These are phyloP conservation scores for Tetraselmis chui DNA, from an alignment of 139 green algal species.

Conservation along the genomic window DNA sequence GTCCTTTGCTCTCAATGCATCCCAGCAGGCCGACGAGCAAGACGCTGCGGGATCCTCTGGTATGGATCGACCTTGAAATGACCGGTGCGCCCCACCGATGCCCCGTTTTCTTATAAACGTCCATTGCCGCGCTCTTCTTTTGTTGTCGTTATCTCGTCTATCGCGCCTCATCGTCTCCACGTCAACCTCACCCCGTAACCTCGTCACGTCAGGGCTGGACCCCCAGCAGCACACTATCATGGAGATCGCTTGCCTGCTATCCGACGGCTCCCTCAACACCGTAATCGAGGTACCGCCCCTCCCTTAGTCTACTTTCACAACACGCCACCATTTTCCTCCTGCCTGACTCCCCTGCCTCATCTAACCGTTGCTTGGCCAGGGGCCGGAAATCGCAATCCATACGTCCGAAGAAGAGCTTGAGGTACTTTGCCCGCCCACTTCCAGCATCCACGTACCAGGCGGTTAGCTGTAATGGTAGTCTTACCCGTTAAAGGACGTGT, in stretches of 20 bases:
- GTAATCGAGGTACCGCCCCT: constrained; percentile 39
- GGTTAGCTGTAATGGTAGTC: too few species aligned
- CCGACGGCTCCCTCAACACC: constrained; percentile 58
- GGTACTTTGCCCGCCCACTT: neutral
- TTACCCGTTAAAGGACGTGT: too few species aligned
- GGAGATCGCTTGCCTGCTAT: constrained; percentile 85
- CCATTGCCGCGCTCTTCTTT: neutral
- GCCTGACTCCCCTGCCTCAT: neutral
- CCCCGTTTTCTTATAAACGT: neutral
- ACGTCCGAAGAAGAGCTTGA: constrained; percentile 68
- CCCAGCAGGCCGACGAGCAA: neutral
- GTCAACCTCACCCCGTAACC: neutral
- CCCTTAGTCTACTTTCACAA: neutral
- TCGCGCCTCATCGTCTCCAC: neutral
- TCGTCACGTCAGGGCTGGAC: constrained; percentile 60
- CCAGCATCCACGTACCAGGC: too few species aligned
- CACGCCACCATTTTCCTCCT: neutral
- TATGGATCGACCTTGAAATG: constrained; percentile 89
- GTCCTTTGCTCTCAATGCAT: too few species aligned
- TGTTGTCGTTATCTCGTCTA: neutral
- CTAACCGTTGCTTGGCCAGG: constrained; percentile 32
- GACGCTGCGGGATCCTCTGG: constrained; percentile 48
- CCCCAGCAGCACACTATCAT: constrained; percentile 78
- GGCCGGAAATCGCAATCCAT: constrained; percentile 79
- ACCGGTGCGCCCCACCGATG: constrained; percentile 44